A percentile compares a stretch with the other conserved stretches of the same genome.
Evolutionary conservation across 306 rosid genomes (phyloP).

Genomic region (Chamaecrista fasciculata): DNA sequence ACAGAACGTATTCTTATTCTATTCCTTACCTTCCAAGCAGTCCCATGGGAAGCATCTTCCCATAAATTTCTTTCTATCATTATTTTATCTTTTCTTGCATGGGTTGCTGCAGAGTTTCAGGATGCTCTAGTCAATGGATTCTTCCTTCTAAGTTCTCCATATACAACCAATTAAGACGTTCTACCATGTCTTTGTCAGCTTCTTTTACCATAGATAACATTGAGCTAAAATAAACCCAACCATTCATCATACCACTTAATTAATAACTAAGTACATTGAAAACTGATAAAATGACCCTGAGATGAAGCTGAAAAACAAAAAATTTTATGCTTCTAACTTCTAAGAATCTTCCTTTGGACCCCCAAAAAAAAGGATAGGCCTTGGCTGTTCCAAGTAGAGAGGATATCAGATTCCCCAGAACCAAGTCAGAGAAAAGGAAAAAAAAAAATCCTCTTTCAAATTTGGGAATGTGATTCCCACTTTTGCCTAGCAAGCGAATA

Average conservation of each 20-base stretch:
- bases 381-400: constrained; percentile 46
- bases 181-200: constrained; percentile 33
- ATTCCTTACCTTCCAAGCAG: constrained; percentile 57
- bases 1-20: constrained; percentile 63
- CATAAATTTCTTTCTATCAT: background rate
- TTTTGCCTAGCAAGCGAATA: constrained; percentile 52
- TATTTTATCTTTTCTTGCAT: constrained; percentile 23
- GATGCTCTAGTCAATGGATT: constrained; percentile 63
- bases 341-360: constrained; percentile 49
- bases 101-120: constrained; percentile 28
- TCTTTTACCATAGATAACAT: constrained; percentile 22
- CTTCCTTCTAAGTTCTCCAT: constrained; percentile 40
- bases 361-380: constrained; percentile 29
- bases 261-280: constrained; percentile 25
- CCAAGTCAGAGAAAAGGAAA: constrained; percentile 33
- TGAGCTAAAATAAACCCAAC: constrained; percentile 17
- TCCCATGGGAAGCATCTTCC: constrained; percentile 55
- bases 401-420: constrained; percentile 41
- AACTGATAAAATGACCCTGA: constrained; percentile 24
- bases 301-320: constrained; percentile 25
- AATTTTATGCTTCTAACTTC: constrained; percentile 13
- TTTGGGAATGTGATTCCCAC: constrained; percentile 67
- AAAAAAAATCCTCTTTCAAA: constrained; percentile 40
- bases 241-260: background rate
- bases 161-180: constrained; percentile 29